Evolutionary conservation across 2,329 filamentous ascomycete species (phyloP), one percentile per base, ranked within the genome.

Genomic region (Fusarium fujikuroi): DNA sequence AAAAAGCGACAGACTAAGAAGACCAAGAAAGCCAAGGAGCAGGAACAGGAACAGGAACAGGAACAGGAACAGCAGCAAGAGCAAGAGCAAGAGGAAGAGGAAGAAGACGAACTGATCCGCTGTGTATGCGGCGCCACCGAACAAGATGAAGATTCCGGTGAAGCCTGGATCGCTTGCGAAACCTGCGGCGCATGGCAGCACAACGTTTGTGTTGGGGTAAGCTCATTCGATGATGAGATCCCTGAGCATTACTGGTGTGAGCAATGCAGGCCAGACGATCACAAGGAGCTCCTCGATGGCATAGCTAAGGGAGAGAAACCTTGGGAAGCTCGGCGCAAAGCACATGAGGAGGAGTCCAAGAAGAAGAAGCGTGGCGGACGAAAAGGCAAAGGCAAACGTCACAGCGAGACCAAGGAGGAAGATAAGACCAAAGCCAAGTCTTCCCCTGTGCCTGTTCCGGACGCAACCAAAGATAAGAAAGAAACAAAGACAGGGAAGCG

Each of bases 131-230:
- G 96, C 75, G 92, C 94, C 66, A 93, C 93, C 49, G 92, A 93
- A 76, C 92, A 95, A 75, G 93, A 95, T 68, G 93, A 95, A 75
- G 93, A 97, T 76, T 92, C 93, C 19, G 93, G 93, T 74, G 92
- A 96, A 77, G 92, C 95, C 59, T 98, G 97, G 95, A 97, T 99
- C 78, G 94, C 93, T 69, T 99, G 96, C 85, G 96, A 99, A 82
- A 90, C 89, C 52, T 99, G 96, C 83, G 91, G 90, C 54, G 95
- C 92, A 46, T 99, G 96, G 96, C 96, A 99, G 83, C 96, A 99
- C 83, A 98, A 98, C 79, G 92, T 97, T 72, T 99, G 96, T 81
- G 94, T 99, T 86, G 94, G 94, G 60, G 90, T 98, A 80, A 91
- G 88, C 78, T 90, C 92, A 52, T 94, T 93, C 76, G 90, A 92